A percentile compares a stretch with the other conserved stretches of the same genome.
Evolutionary conservation across 495 filamentous ascomycete species (phyloP).

Genomic region (Tuber aestivum): DNA sequence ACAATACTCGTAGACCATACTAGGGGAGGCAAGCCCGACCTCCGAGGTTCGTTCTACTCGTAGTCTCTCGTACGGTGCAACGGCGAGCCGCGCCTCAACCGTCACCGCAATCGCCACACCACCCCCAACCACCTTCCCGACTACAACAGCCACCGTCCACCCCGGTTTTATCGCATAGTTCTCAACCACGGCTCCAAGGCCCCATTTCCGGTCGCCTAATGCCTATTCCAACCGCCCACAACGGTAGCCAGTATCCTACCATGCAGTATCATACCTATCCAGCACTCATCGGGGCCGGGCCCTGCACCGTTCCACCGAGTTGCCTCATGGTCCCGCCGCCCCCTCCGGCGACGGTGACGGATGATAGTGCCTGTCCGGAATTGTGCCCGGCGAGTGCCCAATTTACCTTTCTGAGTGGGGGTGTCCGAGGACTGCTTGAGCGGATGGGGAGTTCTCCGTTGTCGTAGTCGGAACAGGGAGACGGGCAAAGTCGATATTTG

Average conservation of each 20-base stretch:
- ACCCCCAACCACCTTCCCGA: conserved; percentile 28
- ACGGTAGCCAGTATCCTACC: conserved; percentile 23
- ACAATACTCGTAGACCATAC: too few relatives aligned
- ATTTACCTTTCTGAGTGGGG: conserved; percentile 15
- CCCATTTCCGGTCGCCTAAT: conserved; percentile 20
- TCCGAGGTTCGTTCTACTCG: too few relatives aligned
- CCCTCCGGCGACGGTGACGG: conserved; percentile 9
- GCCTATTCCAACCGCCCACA: neutral
- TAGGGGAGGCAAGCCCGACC: too few relatives aligned
- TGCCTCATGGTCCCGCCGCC: conserved; percentile 8
- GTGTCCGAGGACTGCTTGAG: conserved; percentile 16
- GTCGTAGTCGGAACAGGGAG: neutral
- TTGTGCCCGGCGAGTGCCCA: conserved; percentile 10
- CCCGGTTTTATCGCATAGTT: conserved; percentile 14
- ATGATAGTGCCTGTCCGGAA: conserved; percentile 6
- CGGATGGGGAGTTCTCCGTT: neutral
- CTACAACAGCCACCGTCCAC: conserved; percentile 14
- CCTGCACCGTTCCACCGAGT: conserved; percentile 27
- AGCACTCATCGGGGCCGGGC: conserved; percentile 11
- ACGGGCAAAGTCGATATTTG: neutral
- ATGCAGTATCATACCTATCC: conserved; percentile 17
- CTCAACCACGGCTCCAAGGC: conserved; percentile 4
- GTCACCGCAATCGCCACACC: conserved; percentile 2
- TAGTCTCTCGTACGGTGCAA: too few relatives aligned
- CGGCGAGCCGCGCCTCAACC: neutral